Evolutionary conservation across 345 rosid species (phyloP).

Genomic region (Dipteronia sinensis): DNA sequence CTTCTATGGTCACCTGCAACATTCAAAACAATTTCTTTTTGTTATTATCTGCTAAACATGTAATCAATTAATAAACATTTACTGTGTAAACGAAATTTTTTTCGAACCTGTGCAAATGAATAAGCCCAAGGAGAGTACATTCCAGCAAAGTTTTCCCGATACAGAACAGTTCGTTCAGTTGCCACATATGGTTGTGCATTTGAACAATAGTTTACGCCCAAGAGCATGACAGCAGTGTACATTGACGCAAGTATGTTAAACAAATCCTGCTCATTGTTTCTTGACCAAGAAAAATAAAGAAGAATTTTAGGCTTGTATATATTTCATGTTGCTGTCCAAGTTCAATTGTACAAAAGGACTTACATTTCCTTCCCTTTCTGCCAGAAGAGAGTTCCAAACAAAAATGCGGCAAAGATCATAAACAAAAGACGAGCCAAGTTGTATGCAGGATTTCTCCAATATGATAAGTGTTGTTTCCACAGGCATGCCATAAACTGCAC

Average conservation of each 20-base stretch:
- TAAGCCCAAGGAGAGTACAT: constrained; percentile 24
- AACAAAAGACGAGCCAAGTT: constrained; percentile 38
- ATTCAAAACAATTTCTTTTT: neutral
- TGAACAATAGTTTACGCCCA: constrained; percentile 10
- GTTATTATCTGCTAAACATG: neutral
- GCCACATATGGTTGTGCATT: neutral
- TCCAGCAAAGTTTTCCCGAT: constrained; percentile 18
- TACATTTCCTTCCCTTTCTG: constrained; percentile 30
- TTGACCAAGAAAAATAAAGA: neutral
- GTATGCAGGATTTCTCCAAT: constrained; percentile 56
- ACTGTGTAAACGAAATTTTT: neutral
- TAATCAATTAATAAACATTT: too few relatives aligned
- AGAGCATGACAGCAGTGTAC: constrained; percentile 7
- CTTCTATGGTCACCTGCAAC: constrained; percentile 26
- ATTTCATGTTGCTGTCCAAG: too few relatives aligned
- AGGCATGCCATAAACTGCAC: constrained; percentile 47
- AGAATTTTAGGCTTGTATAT: neutral
- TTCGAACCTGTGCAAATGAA: constrained; percentile 20
- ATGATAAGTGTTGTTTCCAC: constrained; percentile 54
- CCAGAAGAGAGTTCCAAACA: constrained; percentile 34
- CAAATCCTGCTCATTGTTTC: constrained; percentile 19
- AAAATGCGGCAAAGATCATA: constrained; percentile 21
- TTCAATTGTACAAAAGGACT: constrained; percentile 6
- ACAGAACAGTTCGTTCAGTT: constrained; percentile 22
- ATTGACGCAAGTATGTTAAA: constrained; percentile 5